Base-by-base conservation (phyloP, 441 rosid genomes). In the Eruca vesicaria region DNA sequence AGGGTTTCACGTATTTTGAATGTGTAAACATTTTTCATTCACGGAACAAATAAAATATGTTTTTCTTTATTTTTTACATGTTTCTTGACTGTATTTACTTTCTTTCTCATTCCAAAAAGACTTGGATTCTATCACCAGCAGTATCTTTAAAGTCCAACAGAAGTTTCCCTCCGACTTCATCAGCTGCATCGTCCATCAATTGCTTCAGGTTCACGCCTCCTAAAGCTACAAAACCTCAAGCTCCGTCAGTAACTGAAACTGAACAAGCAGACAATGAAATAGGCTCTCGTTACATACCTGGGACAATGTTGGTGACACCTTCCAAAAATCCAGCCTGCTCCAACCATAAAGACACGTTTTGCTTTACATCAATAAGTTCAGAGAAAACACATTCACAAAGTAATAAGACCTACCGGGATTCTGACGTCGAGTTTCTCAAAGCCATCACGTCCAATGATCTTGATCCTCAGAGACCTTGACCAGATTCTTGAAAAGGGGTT, bases 311-410 rank as follows among this genome's bases (percentile, higher is more conserved):
- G 61, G 98, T 90, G 74, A 96, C 78, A 36, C 93, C 96, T 55
- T 93, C 97, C 87, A 96, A 74, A 75, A 89, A 92, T 59, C 98
- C 98, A 1, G 99, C 97, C 97, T 95, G 89, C 15, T 50, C 63
- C 67, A 69, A 63, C 74, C 35, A 57, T 15, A 6, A 7, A 43
- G 57, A 38, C 32, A 45, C 63, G 66, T 71, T 45, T 38, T 28
- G 48, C 45, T 50, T n/a, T 50, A 9, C 56, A 50, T 16, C 53
- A 48, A 68, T 60, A 64, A 76, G 1, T 33, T 55, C 36, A 32
- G 35, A 53, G 33, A 66, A 48, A 29, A 35, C 2, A 50, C 0
- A 6, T 26, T 36, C n/a, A 67, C 18, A 43, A 70, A 48, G 58
- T 32, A 33, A 16, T 4, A 18, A 41, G 63, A 81, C 97, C 88